These are phyloP conservation scores for Verticillium albo-atrum DNA, from an alignment of 2,329 filamentous ascomycete species.

Conservation along the genomic window DNA sequence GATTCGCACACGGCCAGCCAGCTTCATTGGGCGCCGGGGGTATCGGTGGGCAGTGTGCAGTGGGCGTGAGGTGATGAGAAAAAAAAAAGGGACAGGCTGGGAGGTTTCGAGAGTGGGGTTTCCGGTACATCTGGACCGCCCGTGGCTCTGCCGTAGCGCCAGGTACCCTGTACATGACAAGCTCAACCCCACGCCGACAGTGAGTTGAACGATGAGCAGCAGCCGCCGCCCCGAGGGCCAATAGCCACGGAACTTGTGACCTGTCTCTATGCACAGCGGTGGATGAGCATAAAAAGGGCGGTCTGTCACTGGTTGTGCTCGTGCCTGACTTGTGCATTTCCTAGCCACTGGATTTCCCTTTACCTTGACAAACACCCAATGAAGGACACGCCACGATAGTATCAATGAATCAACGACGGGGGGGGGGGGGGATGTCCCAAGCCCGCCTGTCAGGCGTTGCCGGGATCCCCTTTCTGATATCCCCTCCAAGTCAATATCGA, in stretches of 20 bases:
- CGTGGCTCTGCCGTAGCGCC: background rate
- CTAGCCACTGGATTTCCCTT: background rate
- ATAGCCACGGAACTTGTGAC: background rate
- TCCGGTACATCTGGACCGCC: background rate
- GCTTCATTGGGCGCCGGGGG: background rate
- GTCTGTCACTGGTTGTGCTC: background rate
- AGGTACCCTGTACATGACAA: background rate
- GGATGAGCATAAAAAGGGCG: background rate
- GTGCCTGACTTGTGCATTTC: background rate
- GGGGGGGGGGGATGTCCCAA: background rate
- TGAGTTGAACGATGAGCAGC: constrained; percentile 6
- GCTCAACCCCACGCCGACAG: background rate
- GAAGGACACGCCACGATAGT: background rate
- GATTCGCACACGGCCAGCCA: background rate
- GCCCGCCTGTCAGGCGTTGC: background rate
- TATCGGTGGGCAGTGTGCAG: background rate
- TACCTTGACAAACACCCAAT: background rate
- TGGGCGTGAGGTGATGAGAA: background rate
- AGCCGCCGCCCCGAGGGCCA: background rate
- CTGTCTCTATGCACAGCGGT: background rate
- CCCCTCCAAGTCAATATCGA: background rate
- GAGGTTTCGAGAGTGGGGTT: background rate
- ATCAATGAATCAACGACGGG: background rate
- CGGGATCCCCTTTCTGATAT: background rate
- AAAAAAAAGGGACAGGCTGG: background rate